These are phyloP conservation scores for Cladosporium sp. DNA, from an alignment of 2,329 filamentous ascomycete species.

Conservation along the genomic window DNA sequence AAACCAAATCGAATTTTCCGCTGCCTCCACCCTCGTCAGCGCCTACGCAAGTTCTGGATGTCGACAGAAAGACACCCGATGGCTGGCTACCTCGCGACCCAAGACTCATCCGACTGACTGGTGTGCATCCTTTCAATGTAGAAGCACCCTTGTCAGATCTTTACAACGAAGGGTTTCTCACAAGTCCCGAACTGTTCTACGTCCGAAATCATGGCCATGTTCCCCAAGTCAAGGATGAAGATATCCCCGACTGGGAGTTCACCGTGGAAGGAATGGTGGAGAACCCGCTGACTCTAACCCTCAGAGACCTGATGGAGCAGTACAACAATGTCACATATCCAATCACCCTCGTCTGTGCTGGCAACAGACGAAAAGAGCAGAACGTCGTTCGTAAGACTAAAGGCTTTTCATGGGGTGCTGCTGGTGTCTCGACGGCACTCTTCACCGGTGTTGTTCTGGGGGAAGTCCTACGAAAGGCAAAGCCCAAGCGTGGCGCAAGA, in stretches of 20 bases:
- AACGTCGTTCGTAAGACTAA: conserved; percentile 87
- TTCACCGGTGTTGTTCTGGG: conserved; percentile 77
- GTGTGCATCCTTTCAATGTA: conserved; percentile 84
- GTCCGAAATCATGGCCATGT: conserved; percentile 86
- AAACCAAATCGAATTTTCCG: conserved; percentile 47
- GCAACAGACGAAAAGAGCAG: conserved; percentile 87
- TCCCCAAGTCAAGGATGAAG: conserved; percentile 64
- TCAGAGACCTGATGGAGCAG: conserved; percentile 64
- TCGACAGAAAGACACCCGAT: conserved; percentile 80
- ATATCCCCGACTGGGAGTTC: conserved; percentile 74
- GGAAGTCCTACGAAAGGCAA: conserved; percentile 63
- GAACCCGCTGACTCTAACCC: conserved; percentile 63
- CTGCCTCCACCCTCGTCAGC: conserved; percentile 59
- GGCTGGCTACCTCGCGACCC: conserved; percentile 72
- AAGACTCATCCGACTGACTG: conserved; percentile 77
- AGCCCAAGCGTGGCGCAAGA: conserved; percentile 61
- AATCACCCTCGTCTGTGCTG: conserved; percentile 83
- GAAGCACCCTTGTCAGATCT: conserved; percentile 75
- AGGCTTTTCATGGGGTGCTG: conserved; percentile 89
- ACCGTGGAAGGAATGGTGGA: conserved; percentile 80
- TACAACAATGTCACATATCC: conserved; percentile 81
- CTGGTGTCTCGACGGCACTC: conserved; percentile 76
- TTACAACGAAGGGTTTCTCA: conserved; percentile 77
- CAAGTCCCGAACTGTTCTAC: conserved; percentile 81
- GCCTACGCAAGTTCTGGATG: conserved; percentile 58